Percentiles rank a stretch among this genome's conserved stretches.
phyloP scores from a whole-genome alignment of 2,329 filamentous ascomycete species.

The Thielaviopsis punctulata region DNA sequence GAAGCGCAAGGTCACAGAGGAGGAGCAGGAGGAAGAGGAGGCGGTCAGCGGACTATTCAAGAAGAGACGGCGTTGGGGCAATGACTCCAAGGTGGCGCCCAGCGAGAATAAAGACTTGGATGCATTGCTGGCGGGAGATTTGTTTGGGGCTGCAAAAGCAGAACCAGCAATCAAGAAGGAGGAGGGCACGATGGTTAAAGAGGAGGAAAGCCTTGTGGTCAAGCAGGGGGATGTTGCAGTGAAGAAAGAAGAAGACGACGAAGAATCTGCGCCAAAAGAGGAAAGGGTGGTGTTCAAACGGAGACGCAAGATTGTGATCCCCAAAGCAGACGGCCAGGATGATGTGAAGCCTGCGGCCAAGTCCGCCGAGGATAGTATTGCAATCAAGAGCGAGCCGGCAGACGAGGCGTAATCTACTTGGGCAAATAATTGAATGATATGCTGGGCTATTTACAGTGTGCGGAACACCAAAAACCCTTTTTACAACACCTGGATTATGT shows the following conservation, averaged over 20 bases:
- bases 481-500: too few species aligned
- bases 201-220: too few species aligned
- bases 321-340: too few species aligned
- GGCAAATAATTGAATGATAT: too few species aligned
- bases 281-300: constrained; percentile 17
- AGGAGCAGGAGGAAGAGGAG: constrained; percentile 43
- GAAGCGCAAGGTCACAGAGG: constrained; percentile 44
- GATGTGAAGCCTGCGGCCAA: constrained; percentile 17
- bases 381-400: constrained; percentile 24
- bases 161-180: not conserved
- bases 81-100: constrained; percentile 32
- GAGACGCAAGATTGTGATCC: too few species aligned
- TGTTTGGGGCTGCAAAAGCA: constrained; percentile 13
- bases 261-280: constrained; percentile 12
- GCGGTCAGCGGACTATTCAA: constrained; percentile 43
- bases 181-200: too few species aligned
- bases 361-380: too few species aligned
- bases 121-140: constrained; percentile 31
- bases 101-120: constrained; percentile 42
- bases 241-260: constrained; percentile 17
- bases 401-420: constrained; percentile 13
- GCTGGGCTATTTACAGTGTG: too few species aligned
- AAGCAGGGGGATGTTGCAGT: constrained; percentile 1
- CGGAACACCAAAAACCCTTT: too few species aligned
- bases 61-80: constrained; percentile 37